Base-by-base conservation (phyloP, 2,329 filamentous ascomycete genomes). In the Akanthomyces uredinophilus region DNA sequence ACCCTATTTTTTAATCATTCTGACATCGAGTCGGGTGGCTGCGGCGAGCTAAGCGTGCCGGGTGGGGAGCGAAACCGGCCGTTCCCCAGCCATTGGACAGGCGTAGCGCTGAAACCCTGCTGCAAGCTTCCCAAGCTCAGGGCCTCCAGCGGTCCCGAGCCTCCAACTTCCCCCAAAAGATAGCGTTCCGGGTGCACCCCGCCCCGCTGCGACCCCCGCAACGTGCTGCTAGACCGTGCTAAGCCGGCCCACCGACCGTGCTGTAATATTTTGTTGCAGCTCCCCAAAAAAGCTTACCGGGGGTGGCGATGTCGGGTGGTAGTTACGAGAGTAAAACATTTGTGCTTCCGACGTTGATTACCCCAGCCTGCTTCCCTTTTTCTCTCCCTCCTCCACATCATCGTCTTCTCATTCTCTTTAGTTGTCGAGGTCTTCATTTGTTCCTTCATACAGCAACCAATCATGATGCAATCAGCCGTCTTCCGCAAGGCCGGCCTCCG, bases 401-500 rank as follows among this genome's bases (percentile, higher is more conserved):
- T 24, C 50, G 41, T 63, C 39, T 27, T 54, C 55, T 32, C 43
- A 51, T 44, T 62, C 49, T 54, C 60, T 59, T 52, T 64, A 61
- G 60, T 61, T 65, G 61, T 56, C 46, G 64, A 63, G 58, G 50
- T 62, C 57, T 66, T 64, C 58, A 58, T 49, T 35, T 41, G 58
- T 32, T 22, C 44, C 52, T 8, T 22, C 39, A 39, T 16, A 37
- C 49, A 43, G 13, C 14, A 41, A 14, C 4, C 22, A 22, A 24
- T 37, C 49, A 66, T 41, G 61, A 77, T 77, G 75, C 71, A 73
- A 67, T 72, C 73, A 62, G 67, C 70, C 59, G 64, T 73, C 56
- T 68, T 76, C 61, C 70, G 68, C 68, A 61, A 61, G 64, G 72
- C 73, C 37, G 71, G 73, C 65, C 68, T 72, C 65, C 70, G 73